Conservation (phyloP, 1,139 yeast species). For the Lodderomyces beijingensis region DNA sequence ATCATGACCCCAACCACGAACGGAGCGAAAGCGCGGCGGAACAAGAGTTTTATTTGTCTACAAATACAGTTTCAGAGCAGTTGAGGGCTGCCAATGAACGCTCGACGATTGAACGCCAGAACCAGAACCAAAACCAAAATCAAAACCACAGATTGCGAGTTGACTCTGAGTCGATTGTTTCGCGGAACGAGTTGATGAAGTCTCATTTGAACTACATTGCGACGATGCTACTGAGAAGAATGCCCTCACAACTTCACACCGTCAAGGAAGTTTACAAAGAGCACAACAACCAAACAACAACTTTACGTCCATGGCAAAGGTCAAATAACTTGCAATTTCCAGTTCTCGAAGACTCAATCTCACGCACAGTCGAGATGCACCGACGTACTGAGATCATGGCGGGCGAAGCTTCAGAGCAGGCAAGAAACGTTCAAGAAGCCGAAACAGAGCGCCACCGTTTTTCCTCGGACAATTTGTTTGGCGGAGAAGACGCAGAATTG, state of each 20-base stretch:
- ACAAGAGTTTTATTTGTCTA: background rate
- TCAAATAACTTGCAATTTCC: background rate
- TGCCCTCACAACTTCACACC: background rate
- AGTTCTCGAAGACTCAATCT: slow-evolving; percentile 1
- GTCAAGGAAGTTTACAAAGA: background rate
- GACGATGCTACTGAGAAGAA: background rate
- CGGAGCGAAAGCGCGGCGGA: background rate
- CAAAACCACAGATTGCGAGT: background rate
- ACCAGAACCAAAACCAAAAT: background rate
- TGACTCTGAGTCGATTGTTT: background rate
- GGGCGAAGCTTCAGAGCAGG: slow-evolving; percentile 10
- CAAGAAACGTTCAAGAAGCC: slow-evolving; percentile 5
- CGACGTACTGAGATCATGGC: slow-evolving; percentile 6
- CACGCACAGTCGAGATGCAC: slow-evolving; percentile 4
- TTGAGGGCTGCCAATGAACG: background rate
- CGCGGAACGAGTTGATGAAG: background rate
- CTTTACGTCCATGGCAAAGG: background rate
- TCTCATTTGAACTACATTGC: background rate
- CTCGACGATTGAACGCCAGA: no score
- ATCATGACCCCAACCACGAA: background rate
- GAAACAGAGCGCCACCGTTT: background rate
- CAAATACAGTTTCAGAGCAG: background rate
- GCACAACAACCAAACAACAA: background rate
- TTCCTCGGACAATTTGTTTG: background rate
- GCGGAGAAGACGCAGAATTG: background rate